A percentile compares a stretch with the other conserved stretches of the same genome.
phyloP scores from a whole-genome alignment of 2,329 filamentous ascomycete genomes.

The Mycosphaerelloides madeirae region DNA sequence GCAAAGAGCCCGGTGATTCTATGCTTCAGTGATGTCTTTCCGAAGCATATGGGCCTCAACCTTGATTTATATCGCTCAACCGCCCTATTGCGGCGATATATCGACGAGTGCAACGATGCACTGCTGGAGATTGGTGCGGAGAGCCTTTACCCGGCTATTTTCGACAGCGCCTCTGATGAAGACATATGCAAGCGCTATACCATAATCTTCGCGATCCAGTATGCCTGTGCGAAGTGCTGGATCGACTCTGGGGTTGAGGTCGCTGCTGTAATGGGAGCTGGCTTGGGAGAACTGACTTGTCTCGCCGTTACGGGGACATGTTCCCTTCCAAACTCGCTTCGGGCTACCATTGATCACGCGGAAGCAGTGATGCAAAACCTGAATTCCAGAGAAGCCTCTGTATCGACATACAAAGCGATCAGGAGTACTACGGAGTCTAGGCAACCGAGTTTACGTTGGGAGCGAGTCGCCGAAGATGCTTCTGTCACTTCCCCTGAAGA shows the following conservation, averaged over 20 bases:
- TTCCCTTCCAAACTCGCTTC: no score
- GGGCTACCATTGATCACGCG: no score
- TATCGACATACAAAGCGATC: no score
- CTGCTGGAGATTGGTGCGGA: neutral
- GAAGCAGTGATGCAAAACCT: no score
- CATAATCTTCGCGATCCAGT: conserved; percentile 9
- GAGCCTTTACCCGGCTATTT: conserved; percentile 6
- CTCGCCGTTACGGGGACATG: no score
- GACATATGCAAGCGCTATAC: conserved; percentile 3
- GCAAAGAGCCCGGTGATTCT: no score
- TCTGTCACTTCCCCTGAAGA: no score
- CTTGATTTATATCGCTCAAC: neutral
- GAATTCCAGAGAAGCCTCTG: no score
- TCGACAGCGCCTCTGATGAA: conserved; percentile 1
- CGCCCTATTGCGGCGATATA: neutral
- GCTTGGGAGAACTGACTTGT: conserved; percentile 7
- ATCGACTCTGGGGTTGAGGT: conserved; percentile 2
- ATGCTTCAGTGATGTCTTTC: no score
- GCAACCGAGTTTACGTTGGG: no score
- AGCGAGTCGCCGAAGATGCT: no score
- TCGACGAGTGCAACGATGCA: conserved; percentile 3
- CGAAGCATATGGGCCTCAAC: neutral
- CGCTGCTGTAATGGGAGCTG: conserved; percentile 6
- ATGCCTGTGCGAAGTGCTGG: conserved; percentile 8
- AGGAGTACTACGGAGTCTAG: no score